Evolutionary conservation across 352 stramenopile genomes (phyloP).

Genomic region (Blastocystis sp.): DNA sequence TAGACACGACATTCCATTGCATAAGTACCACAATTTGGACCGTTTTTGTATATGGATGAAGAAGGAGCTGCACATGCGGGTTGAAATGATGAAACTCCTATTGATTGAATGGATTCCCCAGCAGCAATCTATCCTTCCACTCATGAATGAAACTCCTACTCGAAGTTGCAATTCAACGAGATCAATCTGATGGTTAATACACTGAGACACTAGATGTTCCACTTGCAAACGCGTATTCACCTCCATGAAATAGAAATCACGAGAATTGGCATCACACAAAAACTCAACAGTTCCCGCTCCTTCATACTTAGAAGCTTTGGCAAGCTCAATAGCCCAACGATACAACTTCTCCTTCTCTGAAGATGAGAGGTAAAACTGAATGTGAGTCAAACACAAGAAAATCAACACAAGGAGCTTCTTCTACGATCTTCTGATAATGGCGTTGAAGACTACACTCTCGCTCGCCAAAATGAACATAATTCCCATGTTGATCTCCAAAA

Average conservation of each 20-base stretch:
- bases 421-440: slow-evolving; percentile 85
- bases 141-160: slow-evolving; percentile 67
- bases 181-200: slow-evolving; percentile 72
- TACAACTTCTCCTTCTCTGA: slow-evolving; percentile 78
- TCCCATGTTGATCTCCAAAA: slow-evolving; percentile 80
- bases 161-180: slow-evolving; percentile 85
- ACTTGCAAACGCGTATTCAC: slow-evolving; percentile 91
- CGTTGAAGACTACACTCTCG: slow-evolving; percentile 81
- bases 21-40: neutral
- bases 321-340: slow-evolving; percentile 76
- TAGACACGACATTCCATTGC: slow-evolving; percentile 48
- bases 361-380: slow-evolving; percentile 69
- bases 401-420: slow-evolving; percentile 80
- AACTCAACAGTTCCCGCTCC: slow-evolving; percentile 86
- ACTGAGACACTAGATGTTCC: slow-evolving; percentile 82
- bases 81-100: neutral
- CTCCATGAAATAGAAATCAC: slow-evolving; percentile 85
- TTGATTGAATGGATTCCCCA: neutral
- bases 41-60: neutral
- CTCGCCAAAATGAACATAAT: slow-evolving; percentile 64
- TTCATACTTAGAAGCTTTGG: slow-evolving; percentile 81
- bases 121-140: neutral
- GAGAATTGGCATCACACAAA: slow-evolving; percentile 73
- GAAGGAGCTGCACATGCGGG: neutral
- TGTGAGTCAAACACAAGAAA: neutral